phyloP scores from a whole-genome alignment of 192 early-diverging fungal genomes.

The Coemansia sp. region DNA sequence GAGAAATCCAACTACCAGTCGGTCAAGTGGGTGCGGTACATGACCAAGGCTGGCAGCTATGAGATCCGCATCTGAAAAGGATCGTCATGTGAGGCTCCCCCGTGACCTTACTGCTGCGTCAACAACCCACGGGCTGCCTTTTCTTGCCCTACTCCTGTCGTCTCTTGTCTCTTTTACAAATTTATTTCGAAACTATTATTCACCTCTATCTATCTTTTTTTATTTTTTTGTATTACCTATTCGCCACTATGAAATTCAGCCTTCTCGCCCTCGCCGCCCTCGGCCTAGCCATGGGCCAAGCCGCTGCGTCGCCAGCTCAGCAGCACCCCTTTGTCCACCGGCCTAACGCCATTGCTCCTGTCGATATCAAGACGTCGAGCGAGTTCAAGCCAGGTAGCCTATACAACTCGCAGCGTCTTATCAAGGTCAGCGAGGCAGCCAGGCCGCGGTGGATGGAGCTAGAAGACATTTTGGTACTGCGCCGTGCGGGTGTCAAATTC shows the following conservation, averaged over 20 bases:
- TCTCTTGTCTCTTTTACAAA: background rate
- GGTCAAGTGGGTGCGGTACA: conserved; percentile 99
- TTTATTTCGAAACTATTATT: background rate
- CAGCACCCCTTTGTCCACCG: conserved; percentile 23
- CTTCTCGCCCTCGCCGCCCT: conserved; percentile 20
- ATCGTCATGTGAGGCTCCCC: too few relatives aligned
- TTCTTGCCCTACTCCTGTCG: background rate
- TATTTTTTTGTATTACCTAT: background rate
- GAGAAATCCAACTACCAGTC: conserved; percentile 95
- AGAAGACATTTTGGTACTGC: conserved; percentile 67
- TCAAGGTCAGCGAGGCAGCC: conserved; percentile 60
- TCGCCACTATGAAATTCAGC: conserved; percentile 16
- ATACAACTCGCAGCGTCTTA: conserved; percentile 54
- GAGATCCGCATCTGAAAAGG: conserved; percentile 40
- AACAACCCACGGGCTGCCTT: too few relatives aligned
- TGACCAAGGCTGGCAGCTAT: conserved; percentile 83
- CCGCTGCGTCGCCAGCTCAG: conserved; percentile 12
- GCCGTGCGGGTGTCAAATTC: conserved; percentile 68
- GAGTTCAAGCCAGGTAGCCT: conserved; percentile 35
- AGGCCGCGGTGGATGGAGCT: conserved; percentile 63
- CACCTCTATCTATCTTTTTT: background rate
- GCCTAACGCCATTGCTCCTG: background rate
- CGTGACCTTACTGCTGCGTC: too few relatives aligned
- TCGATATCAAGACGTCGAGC: conserved; percentile 5
- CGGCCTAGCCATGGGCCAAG: conserved; percentile 8